These are phyloP conservation scores for Kondoa malvinella DNA, from an alignment of 768 basidiomycete genomes.

Conservation along the genomic window DNA sequence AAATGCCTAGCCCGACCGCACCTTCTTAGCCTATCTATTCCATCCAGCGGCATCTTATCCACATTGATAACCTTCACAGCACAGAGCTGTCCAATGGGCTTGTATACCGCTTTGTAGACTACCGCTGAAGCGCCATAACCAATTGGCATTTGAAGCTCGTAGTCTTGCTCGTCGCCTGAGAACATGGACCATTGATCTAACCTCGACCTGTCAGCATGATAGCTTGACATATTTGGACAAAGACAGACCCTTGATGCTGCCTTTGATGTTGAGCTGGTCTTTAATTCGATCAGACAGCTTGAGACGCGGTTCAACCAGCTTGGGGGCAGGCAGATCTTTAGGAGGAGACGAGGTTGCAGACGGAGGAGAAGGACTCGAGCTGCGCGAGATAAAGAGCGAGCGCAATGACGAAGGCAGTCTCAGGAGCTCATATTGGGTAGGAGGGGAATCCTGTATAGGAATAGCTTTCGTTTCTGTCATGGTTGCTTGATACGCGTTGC, in stretches of 20 bases:
- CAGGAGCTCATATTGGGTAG: neutral
- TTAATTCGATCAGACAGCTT: too few relatives aligned
- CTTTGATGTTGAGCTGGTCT: too few relatives aligned
- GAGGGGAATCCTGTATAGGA: neutral
- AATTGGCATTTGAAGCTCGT: slow-evolving; percentile 15
- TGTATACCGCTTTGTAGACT: slow-evolving; percentile 62
- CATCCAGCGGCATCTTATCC: slow-evolving; percentile 6
- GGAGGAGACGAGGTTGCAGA: neutral
- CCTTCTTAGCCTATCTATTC: neutral
- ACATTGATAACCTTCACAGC: slow-evolving; percentile 60
- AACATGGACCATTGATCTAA: slow-evolving; percentile 14
- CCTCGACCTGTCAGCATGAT: too few relatives aligned
- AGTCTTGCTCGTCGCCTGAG: slow-evolving; percentile 10
- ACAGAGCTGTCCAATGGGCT: slow-evolving; percentile 39
- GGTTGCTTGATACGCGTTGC: too few relatives aligned
- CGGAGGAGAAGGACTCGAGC: neutral
- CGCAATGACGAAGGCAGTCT: neutral
- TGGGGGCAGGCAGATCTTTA: neutral
- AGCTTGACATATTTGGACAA: too few relatives aligned
- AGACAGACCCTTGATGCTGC: too few relatives aligned
- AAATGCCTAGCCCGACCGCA: neutral
- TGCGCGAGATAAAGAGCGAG: neutral
- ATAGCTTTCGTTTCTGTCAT: neutral
- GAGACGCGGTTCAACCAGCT: too few relatives aligned
- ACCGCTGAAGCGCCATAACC: slow-evolving; percentile 79